These are phyloP conservation scores for Cytospora piceicola DNA, from an alignment of 2,329 filamentous ascomycete genomes.

Conservation along the genomic window DNA sequence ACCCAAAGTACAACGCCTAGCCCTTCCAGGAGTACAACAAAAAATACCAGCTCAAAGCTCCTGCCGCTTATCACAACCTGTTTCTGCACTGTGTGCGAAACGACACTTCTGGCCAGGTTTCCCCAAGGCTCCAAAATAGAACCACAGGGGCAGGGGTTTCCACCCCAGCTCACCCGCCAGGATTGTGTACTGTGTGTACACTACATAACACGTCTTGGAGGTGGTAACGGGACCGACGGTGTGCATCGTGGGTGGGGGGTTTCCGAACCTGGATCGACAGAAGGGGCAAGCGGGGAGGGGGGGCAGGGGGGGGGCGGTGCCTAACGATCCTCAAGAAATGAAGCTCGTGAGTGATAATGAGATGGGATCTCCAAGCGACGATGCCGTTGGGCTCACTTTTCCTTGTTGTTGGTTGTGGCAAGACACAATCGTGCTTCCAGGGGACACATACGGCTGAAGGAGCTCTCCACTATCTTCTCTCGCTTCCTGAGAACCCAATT, in stretches of 20 bases:
- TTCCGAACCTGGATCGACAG: conserved; percentile 11
- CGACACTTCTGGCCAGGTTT: background rate
- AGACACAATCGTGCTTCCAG: background rate
- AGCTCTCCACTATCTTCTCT: background rate
- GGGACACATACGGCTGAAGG: background rate
- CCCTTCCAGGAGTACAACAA: background rate
- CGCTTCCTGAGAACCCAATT: background rate
- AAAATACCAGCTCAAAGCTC: background rate
- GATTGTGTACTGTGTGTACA: background rate
- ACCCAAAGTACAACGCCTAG: no score
- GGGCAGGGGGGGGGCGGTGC: conserved; percentile 23
- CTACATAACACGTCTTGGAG: background rate
- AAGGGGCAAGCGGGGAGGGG: conserved; percentile 16
- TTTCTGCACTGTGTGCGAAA: conserved; percentile 14
- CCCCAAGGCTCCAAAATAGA: background rate
- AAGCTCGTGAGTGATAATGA: conserved; percentile 7
- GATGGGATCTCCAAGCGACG: background rate
- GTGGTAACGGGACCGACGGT: conserved; percentile 17
- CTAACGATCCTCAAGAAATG: conserved; percentile 5
- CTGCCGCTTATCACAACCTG: background rate
- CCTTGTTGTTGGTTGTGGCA: background rate
- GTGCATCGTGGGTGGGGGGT: conserved; percentile 15
- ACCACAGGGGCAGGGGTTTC: background rate
- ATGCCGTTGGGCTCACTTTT: background rate
- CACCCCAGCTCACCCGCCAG: conserved; percentile 15